Evolutionary conservation across 2,329 filamentous ascomycete species (phyloP), one percentile per base, ranked within the genome.

Genomic region (Exophiala calicioides): DNA sequence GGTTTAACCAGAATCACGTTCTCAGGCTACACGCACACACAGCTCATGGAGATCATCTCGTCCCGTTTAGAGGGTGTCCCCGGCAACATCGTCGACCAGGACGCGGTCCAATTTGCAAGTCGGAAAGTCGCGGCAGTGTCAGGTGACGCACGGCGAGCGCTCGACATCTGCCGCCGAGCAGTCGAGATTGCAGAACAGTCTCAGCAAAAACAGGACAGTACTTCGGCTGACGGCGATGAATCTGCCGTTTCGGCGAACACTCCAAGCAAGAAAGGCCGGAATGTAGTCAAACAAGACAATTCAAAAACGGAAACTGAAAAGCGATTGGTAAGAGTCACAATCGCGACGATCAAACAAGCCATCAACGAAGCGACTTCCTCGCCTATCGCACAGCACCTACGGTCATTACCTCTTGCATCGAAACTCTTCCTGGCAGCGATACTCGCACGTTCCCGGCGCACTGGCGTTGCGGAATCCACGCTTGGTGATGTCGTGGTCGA

Each of bases 41-140:
- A 98, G 68, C 79, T 98, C 30, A 95, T 97, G 86, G 86, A 86
- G 58, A 98, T 98, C 62, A 96, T 98, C 55, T 85, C 91, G 62
- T 95, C 90, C n/a, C 85, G 93, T 21, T 79, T 98, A 2, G 83
- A 89, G 62, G 89, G 88, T 43, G 88, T 97, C 1, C 85, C 88
- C 1, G 90, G 89, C 19, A 84, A 90, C 57, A 86, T 98, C 33
- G 91, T 98, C 30, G 89, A 96, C 52, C 75, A 88, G 1, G 93
- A 98, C 62, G 94, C 93, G 10, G 81, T 98, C 38, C 91, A 97
- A 68, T 98, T 98, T 63, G 93, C 93, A 3, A 91, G 88, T 59
- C 83, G 93, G 52, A 98, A 98, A 70, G 93, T 98, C 23, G 93
- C 93, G 4, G 91, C 93, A 29, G 94, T 98, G 33, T 94, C 88